Percentiles rank a stretch among this genome's conserved stretches.
These are phyloP conservation scores for Pyricularia grisea DNA, from an alignment of 2,329 filamentous ascomycete genomes.

Conservation along the genomic window DNA sequence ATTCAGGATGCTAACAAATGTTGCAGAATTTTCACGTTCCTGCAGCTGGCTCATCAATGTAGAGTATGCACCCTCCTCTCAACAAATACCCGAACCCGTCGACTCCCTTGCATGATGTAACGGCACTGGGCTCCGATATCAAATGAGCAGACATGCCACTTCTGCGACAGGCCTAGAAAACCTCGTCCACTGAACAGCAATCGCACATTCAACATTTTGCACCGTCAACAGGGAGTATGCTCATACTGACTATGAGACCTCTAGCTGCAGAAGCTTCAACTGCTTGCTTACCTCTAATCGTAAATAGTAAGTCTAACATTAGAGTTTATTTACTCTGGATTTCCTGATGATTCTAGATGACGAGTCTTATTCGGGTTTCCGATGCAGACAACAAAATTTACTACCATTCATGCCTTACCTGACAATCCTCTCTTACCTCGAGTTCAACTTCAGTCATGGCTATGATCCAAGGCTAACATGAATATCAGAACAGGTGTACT, in stretches of 20 bases:
- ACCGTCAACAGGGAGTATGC: not conserved
- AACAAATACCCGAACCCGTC: constrained; percentile 7
- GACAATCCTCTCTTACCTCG: constrained; percentile 16
- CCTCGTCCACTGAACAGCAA: constrained; percentile 82
- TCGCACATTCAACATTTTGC: not conserved
- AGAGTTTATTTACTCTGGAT: constrained; percentile 10
- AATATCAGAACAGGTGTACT: not conserved
- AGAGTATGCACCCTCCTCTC: not conserved
- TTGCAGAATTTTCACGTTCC: not conserved
- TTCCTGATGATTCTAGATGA: constrained; percentile 57
- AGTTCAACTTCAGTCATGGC: not conserved
- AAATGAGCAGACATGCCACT: constrained; percentile 79
- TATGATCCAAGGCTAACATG: not conserved
- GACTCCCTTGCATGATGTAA: constrained; percentile 59
- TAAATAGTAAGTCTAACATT: constrained; percentile 10
- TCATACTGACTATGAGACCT: not conserved
- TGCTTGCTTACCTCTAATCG: not conserved
- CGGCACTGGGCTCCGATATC: constrained; percentile 94
- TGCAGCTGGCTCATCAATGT: not conserved
- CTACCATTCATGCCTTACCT: constrained; percentile 66
- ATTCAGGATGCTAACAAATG: not conserved
- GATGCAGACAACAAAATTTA: constrained; percentile 58
- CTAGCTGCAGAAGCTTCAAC: not conserved
- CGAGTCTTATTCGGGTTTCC: constrained; percentile 67
- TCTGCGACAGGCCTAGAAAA: constrained; percentile 99